Conservation (phyloP, 495 filamentous ascomycete species). For the Rhypophila decipiens region DNA sequence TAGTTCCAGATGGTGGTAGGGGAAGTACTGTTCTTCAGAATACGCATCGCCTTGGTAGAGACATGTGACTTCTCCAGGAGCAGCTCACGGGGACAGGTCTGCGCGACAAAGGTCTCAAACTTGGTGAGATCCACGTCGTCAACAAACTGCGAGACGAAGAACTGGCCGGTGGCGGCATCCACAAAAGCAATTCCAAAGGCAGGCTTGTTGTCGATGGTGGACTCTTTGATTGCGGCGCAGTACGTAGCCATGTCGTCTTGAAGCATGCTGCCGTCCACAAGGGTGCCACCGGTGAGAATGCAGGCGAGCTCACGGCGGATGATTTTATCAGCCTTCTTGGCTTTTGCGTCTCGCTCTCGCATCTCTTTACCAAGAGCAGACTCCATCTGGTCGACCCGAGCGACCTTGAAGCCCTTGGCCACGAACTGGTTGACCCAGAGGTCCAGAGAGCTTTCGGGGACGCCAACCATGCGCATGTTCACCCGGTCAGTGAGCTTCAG, state of each 20-base stretch:
- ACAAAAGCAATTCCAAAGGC: slow-evolving; percentile 91
- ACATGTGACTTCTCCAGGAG: slow-evolving; percentile 83
- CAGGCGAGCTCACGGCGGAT: slow-evolving; percentile 86
- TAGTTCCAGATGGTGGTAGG: slow-evolving; percentile 96
- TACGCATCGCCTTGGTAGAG: slow-evolving; percentile 80
- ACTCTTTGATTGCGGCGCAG: slow-evolving; percentile 94
- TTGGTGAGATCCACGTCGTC: slow-evolving; percentile 94
- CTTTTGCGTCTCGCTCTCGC: slow-evolving; percentile 72
- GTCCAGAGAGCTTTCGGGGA: slow-evolving; percentile 82
- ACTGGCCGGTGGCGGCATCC: slow-evolving; percentile 93
- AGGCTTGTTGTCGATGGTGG: slow-evolving; percentile 65
- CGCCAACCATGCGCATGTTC: slow-evolving; percentile 98
- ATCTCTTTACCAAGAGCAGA: slow-evolving; percentile 95
- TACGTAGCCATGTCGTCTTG: slow-evolving; percentile 97
- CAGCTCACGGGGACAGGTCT: slow-evolving; percentile 83
- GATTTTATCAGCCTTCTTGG: slow-evolving; percentile 74
- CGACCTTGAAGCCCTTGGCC: slow-evolving; percentile 92
- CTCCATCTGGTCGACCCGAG: slow-evolving; percentile 92
- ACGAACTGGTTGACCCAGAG: slow-evolving; percentile 95
- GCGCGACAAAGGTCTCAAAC: slow-evolving; percentile 96
- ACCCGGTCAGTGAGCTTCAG: slow-evolving; percentile 96
- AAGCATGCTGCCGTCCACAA: slow-evolving; percentile 94
- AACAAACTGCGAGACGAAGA: slow-evolving; percentile 82
- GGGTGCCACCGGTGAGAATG: slow-evolving; percentile 84
- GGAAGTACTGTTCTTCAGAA: slow-evolving; percentile 89